A percentile compares a stretch with the other conserved stretches of the same genome.
Evolutionary conservation across 2,329 filamentous ascomycete species (phyloP).

Genomic region (Neofusicoccum parvum): DNA sequence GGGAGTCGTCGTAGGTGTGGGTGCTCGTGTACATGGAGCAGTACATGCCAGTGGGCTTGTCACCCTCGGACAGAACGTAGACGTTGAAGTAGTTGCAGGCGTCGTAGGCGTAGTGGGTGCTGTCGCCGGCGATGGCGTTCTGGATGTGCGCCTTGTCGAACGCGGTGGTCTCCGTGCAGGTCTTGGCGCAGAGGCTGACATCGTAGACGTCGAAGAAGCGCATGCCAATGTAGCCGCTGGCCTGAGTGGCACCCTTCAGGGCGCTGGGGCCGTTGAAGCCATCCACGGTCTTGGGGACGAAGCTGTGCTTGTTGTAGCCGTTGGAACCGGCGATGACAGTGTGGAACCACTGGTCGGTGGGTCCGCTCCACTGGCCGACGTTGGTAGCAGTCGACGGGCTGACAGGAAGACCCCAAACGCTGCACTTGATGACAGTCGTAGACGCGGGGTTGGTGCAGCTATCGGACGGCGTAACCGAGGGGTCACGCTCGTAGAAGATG

Average conservation of each 20-base stretch:
- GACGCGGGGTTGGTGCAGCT: constrained; percentile 16
- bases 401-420: constrained; percentile 32
- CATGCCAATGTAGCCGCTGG: neutral
- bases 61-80: constrained; percentile 29
- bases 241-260: neutral
- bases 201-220: neutral
- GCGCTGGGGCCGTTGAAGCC: neutral
- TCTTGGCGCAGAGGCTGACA: constrained; percentile 24
- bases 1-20: neutral
- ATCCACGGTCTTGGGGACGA: neutral
- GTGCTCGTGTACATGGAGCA: constrained; percentile 30
- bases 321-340: constrained; percentile 26
- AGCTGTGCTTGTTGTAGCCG: constrained; percentile 24
- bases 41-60: constrained; percentile 29
- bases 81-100: constrained; percentile 33
- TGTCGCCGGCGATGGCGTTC: neutral
- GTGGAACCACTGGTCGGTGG: constrained; percentile 22
- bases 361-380: constrained; percentile 28
- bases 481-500: constrained; percentile 28
- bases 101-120: constrained; percentile 23
- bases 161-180: constrained; percentile 29
- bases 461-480: constrained; percentile 19
- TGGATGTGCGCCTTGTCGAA: constrained; percentile 29
- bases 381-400: constrained; percentile 29
- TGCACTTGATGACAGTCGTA: constrained; percentile 33